Evolutionary conservation across 805 yeast genomes (phyloP), one percentile per base, ranked within the genome.

Genomic region (Candida namnaoensis): DNA sequence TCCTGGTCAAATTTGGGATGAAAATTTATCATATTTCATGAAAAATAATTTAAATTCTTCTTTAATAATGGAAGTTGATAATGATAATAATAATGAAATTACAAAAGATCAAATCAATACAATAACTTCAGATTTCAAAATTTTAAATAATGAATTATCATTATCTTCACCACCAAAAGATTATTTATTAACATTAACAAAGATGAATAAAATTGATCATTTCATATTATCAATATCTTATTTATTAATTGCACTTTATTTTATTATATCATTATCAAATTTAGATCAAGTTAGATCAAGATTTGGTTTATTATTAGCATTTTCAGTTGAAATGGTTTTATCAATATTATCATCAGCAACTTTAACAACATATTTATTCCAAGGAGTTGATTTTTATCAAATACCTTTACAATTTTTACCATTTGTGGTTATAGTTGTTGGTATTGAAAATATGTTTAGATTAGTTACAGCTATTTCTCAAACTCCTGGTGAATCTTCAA

Each of bases 391-490:
- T 30, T 52, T 65, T 33, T 50, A 60, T 26, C 64, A 68, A 38
- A 51, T 62, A 7, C 74, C 76, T 0, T 44, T 64, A n/a, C 65
- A 58, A 33, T 55, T 72, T 5, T 44, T 72, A 25, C 67, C 76
- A 2, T 60, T 66, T 41, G 50, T 68, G 6, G 64, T 72, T 3
- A 43, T 68, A 3, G 62, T 71, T 15, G 62, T 72, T 9, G 67
- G 71, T 10, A 55, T 66, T 14, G 79, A 74, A 44, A 74, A 73
- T 48, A 66, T 65, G 64, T 68, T 73, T 36, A 61, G 78, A 41
- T 50, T 76, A 28, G 56, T 72, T 23, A 54, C 61, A 12, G 51
- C 71, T 5, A 54, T 72, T 3, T 58, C 71, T 1, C 52, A 58
- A 23, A 60, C 67, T 2, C 65, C 73, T 7, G 69, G 64, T 12